Conservation (phyloP, 2,329 filamentous ascomycete species). For the Alternaria incomplexa region DNA sequence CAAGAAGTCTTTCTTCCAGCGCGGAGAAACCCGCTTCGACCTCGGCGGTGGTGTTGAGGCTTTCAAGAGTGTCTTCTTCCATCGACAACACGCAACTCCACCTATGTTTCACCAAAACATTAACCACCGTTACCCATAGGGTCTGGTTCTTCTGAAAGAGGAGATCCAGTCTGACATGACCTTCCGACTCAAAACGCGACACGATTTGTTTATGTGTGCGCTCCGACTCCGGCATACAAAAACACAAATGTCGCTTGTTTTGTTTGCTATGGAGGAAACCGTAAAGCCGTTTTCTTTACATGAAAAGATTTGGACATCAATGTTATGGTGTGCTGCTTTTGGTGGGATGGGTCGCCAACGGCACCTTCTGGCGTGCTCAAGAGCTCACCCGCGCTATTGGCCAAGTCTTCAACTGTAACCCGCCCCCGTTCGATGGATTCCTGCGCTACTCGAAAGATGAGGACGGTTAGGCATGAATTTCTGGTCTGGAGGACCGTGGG, state of each 20-base stretch:
- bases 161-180: no score
- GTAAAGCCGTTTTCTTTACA: no score
- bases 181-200: neutral
- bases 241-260: rapidly evolving
- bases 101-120: neutral
- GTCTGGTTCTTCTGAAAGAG: neutral
- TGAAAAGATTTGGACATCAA: no score
- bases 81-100: neutral
- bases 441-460: neutral
- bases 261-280: neutral
- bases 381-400: slow-evolving; percentile 43
- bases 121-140: rapidly evolving
- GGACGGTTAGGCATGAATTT: rapidly evolving
- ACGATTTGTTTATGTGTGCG: rapidly evolving
- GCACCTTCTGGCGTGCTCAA: slow-evolving; percentile 75
- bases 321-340: no score
- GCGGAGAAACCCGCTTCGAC: slow-evolving; percentile 54
- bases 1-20: slow-evolving; percentile 82
- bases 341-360: slow-evolving; percentile 68
- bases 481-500: neutral
- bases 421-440: slow-evolving; percentile 17
- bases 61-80: slow-evolving; percentile 74
- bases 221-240: neutral
- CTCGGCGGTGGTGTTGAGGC: slow-evolving; percentile 74
- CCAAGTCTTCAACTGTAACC: slow-evolving; percentile 36